Evolutionary conservation across 2,329 filamentous ascomycete genomes (phyloP).

Genomic region (Clonostachys byssicola): DNA sequence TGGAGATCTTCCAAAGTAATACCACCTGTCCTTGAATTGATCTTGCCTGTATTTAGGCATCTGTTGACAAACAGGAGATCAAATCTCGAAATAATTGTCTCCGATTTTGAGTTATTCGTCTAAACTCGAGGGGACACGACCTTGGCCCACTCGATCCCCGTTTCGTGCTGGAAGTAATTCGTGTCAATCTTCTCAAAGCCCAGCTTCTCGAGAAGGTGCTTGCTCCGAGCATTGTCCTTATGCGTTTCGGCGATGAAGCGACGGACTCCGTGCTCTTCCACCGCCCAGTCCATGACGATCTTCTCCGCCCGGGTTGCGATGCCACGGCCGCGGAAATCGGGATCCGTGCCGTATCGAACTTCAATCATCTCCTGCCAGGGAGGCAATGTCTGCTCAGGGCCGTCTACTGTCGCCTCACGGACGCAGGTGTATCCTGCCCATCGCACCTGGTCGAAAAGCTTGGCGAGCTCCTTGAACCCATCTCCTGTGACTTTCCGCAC

Average conservation of each 20-base stretch:
- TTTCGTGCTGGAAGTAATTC: constrained; percentile 4
- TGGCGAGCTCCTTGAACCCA: constrained; percentile 1
- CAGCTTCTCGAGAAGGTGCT: constrained; percentile 5
- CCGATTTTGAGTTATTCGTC: no score
- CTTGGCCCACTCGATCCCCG: constrained; percentile 3
- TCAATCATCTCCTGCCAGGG: constrained; percentile 11
- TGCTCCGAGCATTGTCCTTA: constrained; percentile 6
- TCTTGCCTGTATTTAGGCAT: no score
- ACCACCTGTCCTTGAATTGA: no score
- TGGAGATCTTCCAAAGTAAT: no score
- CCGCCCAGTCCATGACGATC: constrained; percentile 9
- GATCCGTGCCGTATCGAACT: constrained; percentile 8
- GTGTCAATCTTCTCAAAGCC: constrained; percentile 3
- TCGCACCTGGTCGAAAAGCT: constrained; percentile 1
- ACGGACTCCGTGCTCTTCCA: constrained; percentile 5
- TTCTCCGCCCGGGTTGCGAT: constrained; percentile 7
- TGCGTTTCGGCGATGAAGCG: constrained; percentile 11
- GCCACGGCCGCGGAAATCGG: constrained; percentile 6
- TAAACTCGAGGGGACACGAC: no score
- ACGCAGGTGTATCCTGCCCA: constrained; percentile 11
- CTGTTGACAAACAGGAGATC: no score
- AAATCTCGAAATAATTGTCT: no score
- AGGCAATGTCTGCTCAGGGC: neutral
- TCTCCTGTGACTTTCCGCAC: neutral
- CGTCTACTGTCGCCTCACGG: constrained; percentile 4